Evolutionary conservation across 371 early-diverging fungal species (phyloP), one percentile per base, ranked within the genome.

Genomic region (Conidiobolus coronatus): DNA sequence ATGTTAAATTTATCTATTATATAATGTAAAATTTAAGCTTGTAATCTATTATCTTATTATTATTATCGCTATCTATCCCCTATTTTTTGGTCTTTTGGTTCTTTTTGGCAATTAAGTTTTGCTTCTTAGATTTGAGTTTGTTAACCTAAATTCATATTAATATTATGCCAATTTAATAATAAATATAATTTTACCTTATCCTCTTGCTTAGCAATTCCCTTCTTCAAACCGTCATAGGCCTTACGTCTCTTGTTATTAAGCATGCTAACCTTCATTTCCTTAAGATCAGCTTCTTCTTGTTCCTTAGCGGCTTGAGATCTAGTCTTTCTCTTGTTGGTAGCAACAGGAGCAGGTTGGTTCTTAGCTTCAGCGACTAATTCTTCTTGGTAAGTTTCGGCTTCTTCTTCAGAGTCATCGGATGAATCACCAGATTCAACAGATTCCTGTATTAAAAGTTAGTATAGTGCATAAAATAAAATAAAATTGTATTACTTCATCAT

Each of bases 211-310:
- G 76, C 55, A 50, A 73, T 75, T 43, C 75, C 71, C 39, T 70
- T 67, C 59, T 78, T 66, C 62, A 84, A 80, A 66, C 73, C 70
- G 52, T 69, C 67, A 65, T 88, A 88, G 52, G 87, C 60, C 57
- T 79, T 77, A 58, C 75, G 68, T 54, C 92, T 81, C 68, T 85
- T 88, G 67, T 82, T 86, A 51, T 74, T 70, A 86, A 95, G 88
- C 87, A 95, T 86, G 38, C 81, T 80, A 50, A 75, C 81, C 43
- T 82, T 78, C 65, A 95, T 68, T 57, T 79, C 80, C 67, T 84
- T 75, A 36, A 60, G 64, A 56, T 95, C 92, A 47, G 71, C 76
- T 45, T 78, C 82, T 55, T 83, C 86, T n/a, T 62, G 56, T 52
- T 81, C 29, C 38, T 49, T 42, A 7, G 50, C 36, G 4, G 6